Conservation (phyloP, 2,329 filamentous ascomycete genomes). For the Fusarium heterosporum region DNA sequence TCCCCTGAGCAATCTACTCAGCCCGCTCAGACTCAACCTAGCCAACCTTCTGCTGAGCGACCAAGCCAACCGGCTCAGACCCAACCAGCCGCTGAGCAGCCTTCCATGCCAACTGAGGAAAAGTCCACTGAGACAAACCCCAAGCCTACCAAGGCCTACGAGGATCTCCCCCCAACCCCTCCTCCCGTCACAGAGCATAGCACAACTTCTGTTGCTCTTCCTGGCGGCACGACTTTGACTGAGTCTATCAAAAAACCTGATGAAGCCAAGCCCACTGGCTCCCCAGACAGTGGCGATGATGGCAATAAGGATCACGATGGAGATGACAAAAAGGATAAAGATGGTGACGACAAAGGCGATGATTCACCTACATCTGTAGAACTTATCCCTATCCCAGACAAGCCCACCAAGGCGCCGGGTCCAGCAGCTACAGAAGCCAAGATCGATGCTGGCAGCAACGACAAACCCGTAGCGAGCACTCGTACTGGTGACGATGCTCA, state of each 20-base stretch:
- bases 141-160: slow-evolving; percentile 27
- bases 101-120: slow-evolving; percentile 15
- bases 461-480: slow-evolving; percentile 19
- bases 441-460: slow-evolving; percentile 18
- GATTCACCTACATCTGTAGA: slow-evolving; percentile 41
- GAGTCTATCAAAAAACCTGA: slow-evolving; percentile 46
- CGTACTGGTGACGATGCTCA: slow-evolving; percentile 28
- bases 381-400: slow-evolving; percentile 47
- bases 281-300: slow-evolving; percentile 8
- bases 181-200: slow-evolving; percentile 23
- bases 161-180: slow-evolving; percentile 18
- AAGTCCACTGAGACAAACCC: slow-evolving; percentile 18
- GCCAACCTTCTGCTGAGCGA: slow-evolving; percentile 7
- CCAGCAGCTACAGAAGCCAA: slow-evolving; percentile 35
- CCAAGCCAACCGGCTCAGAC: slow-evolving; percentile 14
- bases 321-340: neutral
- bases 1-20: no score
- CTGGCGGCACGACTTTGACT: slow-evolving; percentile 41
- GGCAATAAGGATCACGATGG: slow-evolving; percentile 8
- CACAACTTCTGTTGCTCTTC: slow-evolving; percentile 19
- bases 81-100: slow-evolving; percentile 14
- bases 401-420: slow-evolving; percentile 22
- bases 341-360: neutral
- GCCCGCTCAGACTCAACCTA: slow-evolving; percentile 5
- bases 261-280: slow-evolving; percentile 24